Base-by-base conservation (phyloP, 2,329 filamentous ascomycete genomes). In the Hymenotorrendiella dingleyae region DNA sequence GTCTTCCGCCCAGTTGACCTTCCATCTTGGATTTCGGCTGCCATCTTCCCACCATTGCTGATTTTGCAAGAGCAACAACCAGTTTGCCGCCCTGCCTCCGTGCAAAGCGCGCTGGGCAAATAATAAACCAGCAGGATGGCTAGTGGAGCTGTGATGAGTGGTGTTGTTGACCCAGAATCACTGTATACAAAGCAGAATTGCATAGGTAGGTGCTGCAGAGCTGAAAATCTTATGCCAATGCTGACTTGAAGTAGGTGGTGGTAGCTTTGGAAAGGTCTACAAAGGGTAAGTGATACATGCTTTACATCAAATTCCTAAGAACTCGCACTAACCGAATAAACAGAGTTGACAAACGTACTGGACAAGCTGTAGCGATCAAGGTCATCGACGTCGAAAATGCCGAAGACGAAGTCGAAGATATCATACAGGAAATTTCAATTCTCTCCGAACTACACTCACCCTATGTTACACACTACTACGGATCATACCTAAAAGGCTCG, bases 401-500 rank as follows among this genome's bases (percentile, higher is more conserved):
- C 59, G 93, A 98, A 67, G 93, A 98, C 65, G 93, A 98, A 68
- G 91, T 98, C 55, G 93, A 97, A 70, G 93, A 98, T 67, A 98
- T 98, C 58, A 96, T 97, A 64, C 89, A 95, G 64, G 93, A 98
- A 68, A 97, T 98, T 55, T 89, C 91, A 54, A 97, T 98, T 57
- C 75, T 98, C 42, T 95, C 93, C 23, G 91, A 94, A 66, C 79
- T 98, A 53, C 87, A 94, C 67, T 97, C 91, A 14, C 89, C 89
- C 14, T 95, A 94, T 62, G 91, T 97, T 49, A 98, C 93, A 28
- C 93, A 94, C 65, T 98, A 98, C 71, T 89, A 95, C 68, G 93
- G 93, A 54, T 96, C 91, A 43, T 97, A 93, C 61, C 80, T 95
- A 55, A 95, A 95, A 61, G 93, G 91, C 19, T 93, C 90, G 2